These are phyloP conservation scores for Pezicula carpinea DNA, from an alignment of 2,329 filamentous ascomycete species.

Conservation along the genomic window DNA sequence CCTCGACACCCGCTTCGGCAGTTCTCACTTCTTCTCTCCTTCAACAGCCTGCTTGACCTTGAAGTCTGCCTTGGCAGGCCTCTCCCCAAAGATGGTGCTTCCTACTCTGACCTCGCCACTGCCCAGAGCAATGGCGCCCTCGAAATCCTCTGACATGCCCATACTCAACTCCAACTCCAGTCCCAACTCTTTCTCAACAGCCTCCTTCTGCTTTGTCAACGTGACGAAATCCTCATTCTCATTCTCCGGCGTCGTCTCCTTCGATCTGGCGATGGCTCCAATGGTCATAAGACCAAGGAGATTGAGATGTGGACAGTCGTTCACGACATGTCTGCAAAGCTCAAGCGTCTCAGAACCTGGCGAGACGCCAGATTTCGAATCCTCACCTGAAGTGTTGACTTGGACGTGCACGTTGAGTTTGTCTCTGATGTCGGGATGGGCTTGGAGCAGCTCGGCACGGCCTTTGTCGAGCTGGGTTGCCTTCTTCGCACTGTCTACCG, in stretches of 20 bases:
- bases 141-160: slow-evolving; percentile 98
- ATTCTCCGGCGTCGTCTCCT: slow-evolving; percentile 65
- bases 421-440: slow-evolving; percentile 24
- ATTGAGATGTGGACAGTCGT: slow-evolving; percentile 67
- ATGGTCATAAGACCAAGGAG: slow-evolving; percentile 94
- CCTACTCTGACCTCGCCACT: slow-evolving; percentile 89
- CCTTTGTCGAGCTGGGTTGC: slow-evolving; percentile 75
- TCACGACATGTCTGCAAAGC: slow-evolving; percentile 66
- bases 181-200: slow-evolving; percentile 59
- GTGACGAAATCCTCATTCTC: slow-evolving; percentile 86
- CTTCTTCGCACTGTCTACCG: slow-evolving; percentile 84
- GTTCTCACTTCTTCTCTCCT: neutral
- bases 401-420: slow-evolving; percentile 70
- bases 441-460: slow-evolving; percentile 53
- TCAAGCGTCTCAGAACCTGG: slow-evolving; percentile 57
- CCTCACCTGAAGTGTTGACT: slow-evolving; percentile 91
- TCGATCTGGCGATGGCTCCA: slow-evolving; percentile 83
- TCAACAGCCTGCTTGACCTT: slow-evolving; percentile 46
- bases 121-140: slow-evolving; percentile 77
- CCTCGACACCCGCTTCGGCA: too few species aligned
- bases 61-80: slow-evolving; percentile 71
- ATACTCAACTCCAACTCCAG: slow-evolving; percentile 80
- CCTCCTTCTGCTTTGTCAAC: slow-evolving; percentile 65
- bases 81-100: slow-evolving; percentile 86
- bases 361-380: slow-evolving; percentile 74